Evolutionary conservation across 768 basidiomycete genomes (phyloP).

Genomic region (Terana coerulea): DNA sequence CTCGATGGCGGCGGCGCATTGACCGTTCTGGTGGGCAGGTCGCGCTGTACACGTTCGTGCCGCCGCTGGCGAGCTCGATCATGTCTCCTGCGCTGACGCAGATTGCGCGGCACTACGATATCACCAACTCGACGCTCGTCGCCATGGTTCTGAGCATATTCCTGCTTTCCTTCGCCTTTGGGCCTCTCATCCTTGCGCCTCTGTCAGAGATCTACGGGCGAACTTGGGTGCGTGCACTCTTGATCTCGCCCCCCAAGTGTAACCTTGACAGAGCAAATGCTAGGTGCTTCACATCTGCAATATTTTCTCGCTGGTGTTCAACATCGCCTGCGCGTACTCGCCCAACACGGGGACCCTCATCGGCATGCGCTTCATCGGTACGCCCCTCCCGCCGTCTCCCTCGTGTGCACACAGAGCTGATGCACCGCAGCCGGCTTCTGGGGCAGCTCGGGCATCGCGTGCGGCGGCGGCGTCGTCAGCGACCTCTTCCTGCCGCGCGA

Average conservation of each 20-base stretch:
- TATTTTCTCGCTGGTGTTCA: constrained; percentile 57
- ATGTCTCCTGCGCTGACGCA: constrained; percentile 67
- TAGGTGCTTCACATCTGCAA: constrained; percentile 67
- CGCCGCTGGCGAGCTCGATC: constrained; percentile 54
- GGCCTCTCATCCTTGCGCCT: constrained; percentile 64
- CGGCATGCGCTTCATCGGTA: constrained; percentile 66
- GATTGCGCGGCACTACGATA: constrained; percentile 46
- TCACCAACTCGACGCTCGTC: constrained; percentile 47
- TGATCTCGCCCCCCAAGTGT: neutral
- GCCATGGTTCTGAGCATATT: constrained; percentile 62
- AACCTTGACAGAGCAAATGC: neutral
- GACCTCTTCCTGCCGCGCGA: constrained; percentile 64
- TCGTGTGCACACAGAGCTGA: too few species aligned
- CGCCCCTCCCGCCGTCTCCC: too few species aligned
- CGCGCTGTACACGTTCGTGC: constrained; percentile 55
- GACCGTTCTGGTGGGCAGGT: constrained; percentile 41
- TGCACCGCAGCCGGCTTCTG: too few species aligned
- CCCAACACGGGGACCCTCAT: constrained; percentile 53
- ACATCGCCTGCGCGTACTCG: constrained; percentile 65
- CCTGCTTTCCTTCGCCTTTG: constrained; percentile 60
- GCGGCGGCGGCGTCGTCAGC: constrained; percentile 60
- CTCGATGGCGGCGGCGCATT: neutral
- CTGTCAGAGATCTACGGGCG: constrained; percentile 73
- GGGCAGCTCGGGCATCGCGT: constrained; percentile 60
- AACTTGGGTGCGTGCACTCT: constrained; percentile 51